Conservation (phyloP, 768 basidiomycete species). For the Pleurotus eryngii region DNA sequence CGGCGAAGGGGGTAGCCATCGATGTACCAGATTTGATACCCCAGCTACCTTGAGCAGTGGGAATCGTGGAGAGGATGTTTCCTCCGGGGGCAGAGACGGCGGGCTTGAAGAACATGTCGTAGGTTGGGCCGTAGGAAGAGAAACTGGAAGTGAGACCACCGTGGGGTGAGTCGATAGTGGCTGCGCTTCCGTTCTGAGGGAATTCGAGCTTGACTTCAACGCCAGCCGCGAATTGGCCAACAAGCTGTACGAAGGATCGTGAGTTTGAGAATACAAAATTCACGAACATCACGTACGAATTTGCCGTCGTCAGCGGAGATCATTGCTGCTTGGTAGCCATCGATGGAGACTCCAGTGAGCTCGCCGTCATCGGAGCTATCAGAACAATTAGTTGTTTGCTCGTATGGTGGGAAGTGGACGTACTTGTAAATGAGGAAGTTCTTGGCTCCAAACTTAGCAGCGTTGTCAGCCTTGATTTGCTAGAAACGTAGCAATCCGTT, state of each 20-base stretch:
- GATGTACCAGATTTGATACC: conserved; percentile 41
- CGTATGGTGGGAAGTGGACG: conserved; percentile 14
- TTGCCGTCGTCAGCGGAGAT: conserved; percentile 55
- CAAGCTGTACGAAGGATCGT: conserved; percentile 32
- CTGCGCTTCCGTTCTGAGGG: conserved; percentile 40
- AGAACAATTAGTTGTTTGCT: background rate
- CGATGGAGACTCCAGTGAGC: conserved; percentile 40
- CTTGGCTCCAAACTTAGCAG: conserved; percentile 50
- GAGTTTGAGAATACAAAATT: background rate
- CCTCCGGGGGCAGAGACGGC: conserved; percentile 52
- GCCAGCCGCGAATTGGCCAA: conserved; percentile 44
- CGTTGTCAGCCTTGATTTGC: conserved; percentile 50
- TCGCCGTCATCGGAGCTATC: conserved; percentile 36
- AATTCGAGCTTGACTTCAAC: conserved; percentile 40
- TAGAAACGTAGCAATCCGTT: conserved; percentile 10
- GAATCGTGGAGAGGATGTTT: conserved; percentile 45
- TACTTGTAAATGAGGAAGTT: conserved; percentile 54
- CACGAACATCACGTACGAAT: conserved; percentile 35
- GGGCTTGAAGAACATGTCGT: conserved; percentile 58
- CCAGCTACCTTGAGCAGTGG: conserved; percentile 35
- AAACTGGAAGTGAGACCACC: conserved; percentile 61
- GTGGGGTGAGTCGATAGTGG: conserved; percentile 41
- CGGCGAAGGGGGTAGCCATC: conserved; percentile 46
- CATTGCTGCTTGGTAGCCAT: conserved; percentile 44
- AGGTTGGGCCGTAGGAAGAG: conserved; percentile 56